Evolutionary conservation across 441 rosid species (phyloP).

Genomic region (Euphorbia schlechtendalii): DNA sequence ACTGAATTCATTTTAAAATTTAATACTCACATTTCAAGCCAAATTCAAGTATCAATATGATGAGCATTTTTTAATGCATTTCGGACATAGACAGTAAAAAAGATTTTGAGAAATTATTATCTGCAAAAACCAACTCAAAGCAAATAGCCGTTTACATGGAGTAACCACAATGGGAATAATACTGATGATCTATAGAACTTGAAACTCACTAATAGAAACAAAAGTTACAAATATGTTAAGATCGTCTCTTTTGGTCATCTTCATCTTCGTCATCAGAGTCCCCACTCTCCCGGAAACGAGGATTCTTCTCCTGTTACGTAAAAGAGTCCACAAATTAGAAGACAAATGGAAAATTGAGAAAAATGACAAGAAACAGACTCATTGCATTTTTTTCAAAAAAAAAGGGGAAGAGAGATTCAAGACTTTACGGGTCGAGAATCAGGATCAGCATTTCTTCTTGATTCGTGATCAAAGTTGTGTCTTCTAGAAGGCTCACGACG

Average conservation of each 20-base stretch:
- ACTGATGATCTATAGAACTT: no score
- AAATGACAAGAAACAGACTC: background rate
- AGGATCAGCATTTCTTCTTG: conserved; percentile 66
- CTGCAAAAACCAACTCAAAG: no score
- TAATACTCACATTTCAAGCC: no score
- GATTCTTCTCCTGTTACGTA: conserved; percentile 80
- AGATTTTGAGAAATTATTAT: no score
- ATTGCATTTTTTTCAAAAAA: no score
- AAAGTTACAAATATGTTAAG: conserved; percentile 19
- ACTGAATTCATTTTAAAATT: no score
- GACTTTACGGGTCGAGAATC: conserved; percentile 72
- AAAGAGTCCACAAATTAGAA: conserved; percentile 8
- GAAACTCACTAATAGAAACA: background rate
- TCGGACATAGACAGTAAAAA: no score
- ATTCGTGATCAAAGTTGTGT: conserved; percentile 48
- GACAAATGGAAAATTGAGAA: background rate
- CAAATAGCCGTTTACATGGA: no score
- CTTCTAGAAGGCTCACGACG: conserved; percentile 63
- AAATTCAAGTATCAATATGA: no score
- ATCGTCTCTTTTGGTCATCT: conserved; percentile 48
- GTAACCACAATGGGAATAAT: no score
- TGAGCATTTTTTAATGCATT: no score
- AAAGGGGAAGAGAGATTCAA: background rate
- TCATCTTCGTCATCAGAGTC: conserved; percentile 94
- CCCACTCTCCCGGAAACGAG: conserved; percentile 95